phyloP scores from a whole-genome alignment of 2,329 filamentous ascomycete genomes.

The Fusarium gaditjirri region DNA sequence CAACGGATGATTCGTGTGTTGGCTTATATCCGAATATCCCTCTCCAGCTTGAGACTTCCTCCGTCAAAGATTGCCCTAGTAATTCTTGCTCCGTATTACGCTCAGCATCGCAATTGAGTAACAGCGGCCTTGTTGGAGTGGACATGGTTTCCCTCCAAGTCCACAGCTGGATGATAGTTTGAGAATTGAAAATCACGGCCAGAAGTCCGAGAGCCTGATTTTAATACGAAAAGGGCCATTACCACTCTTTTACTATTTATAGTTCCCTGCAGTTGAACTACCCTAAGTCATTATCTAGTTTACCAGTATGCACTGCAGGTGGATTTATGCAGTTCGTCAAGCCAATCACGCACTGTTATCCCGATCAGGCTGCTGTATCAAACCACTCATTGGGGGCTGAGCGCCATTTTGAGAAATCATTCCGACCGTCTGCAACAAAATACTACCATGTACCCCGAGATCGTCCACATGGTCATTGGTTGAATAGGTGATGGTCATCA shows the following conservation, averaged over 20 bases:
- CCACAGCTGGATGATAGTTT: fast-evolving
- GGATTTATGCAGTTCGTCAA: background rate
- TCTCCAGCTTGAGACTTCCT: background rate
- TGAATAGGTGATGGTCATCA: background rate
- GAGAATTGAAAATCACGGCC: background rate
- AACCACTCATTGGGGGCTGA: fast-evolving
- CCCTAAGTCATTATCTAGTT: background rate
- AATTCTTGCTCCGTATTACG: background rate
- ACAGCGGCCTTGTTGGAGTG: fast-evolving
- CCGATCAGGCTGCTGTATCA: fast-evolving
- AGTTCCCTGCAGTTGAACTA: fast-evolving
- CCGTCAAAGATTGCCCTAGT: fast-evolving
- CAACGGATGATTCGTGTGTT: fast-evolving
- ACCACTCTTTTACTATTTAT: background rate
- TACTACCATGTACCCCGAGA: fast-evolving
- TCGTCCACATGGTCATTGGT: no score
- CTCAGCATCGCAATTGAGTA: background rate
- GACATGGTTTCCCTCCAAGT: background rate
- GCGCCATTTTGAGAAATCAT: background rate
- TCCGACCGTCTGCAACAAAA: fast-evolving
- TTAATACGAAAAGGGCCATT: background rate
- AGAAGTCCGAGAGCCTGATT: background rate
- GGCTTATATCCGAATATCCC: background rate
- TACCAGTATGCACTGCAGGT: no score
- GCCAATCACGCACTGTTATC: fast-evolving